A percentile compares a stretch with the other conserved stretches of the same genome.
Evolutionary conservation across 306 rosid species (phyloP).

Genomic region (Hylodesmum podocarpum): DNA sequence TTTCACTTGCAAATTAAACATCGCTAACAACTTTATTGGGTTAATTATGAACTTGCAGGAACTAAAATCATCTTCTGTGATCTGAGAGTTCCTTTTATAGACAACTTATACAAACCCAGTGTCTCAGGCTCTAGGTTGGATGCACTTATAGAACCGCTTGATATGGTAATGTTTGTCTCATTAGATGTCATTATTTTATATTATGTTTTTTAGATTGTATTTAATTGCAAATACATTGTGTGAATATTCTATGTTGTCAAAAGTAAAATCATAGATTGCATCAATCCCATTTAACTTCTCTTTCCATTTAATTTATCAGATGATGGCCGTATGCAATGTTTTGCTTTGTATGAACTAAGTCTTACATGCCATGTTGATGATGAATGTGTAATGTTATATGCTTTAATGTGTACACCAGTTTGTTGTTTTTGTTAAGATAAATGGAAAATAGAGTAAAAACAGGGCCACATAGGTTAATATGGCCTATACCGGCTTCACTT

Average conservation of each 20-base stretch:
- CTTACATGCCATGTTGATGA: neutral
- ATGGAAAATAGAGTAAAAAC: neutral
- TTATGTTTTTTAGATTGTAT: constrained; percentile 4
- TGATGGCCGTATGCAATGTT: neutral
- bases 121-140: constrained; percentile 78
- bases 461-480: neutral
- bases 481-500: neutral
- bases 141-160: constrained; percentile 83
- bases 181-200: constrained; percentile 5
- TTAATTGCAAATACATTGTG: constrained; percentile 24
- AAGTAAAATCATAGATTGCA: neutral
- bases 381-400: neutral
- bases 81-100: constrained; percentile 84
- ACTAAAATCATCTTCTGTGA: constrained; percentile 95
- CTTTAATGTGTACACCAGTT: neutral
- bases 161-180: constrained; percentile 56
- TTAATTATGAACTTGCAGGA: constrained; percentile 59
- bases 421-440: neutral
- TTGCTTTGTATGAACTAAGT: neutral
- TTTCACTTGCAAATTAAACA: constrained; percentile 22
- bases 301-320: neutral
- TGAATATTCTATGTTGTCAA: neutral
- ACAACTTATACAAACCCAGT: constrained; percentile 80
- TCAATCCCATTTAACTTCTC: neutral
- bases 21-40: constrained; percentile 4